Evolutionary conservation across 2,329 filamentous ascomycete genomes (phyloP), one percentile per base, ranked within the genome.

Genomic region (Grosmannia serpens): DNA sequence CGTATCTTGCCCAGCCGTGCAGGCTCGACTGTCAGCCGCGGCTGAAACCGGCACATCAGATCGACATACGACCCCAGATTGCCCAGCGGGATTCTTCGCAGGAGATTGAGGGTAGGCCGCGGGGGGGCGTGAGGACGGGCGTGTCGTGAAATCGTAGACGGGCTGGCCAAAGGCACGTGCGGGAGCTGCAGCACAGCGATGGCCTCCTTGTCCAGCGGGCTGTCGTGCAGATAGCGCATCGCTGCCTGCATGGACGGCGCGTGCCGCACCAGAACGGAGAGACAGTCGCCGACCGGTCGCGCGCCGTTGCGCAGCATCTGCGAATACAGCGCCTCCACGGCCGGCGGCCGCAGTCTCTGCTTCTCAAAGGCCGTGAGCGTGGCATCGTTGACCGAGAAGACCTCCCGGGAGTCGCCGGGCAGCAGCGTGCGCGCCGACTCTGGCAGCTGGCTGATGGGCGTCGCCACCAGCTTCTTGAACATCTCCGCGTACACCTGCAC

Each of bases 281-380:
- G 74, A 29, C 78, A 81, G 47, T 72, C 68, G 1, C 74, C 75
- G 4, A 71, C 66, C 0, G 84, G 80, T 8, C 67, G 70, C 24
- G 86, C 66, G 1, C 77, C 75, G 2, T 74, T 71, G 1, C 66
- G 67, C 15, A 72, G 67, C 82, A 91, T 87, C 49, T 76, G 73
- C 13, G 74, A 66, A 60, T 86, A 87, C 4, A 91, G 73, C 55
- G 80, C 74, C 5, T 76, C 70, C 13, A 84, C 70, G 1, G 74
- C 77, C 2, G 87, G 87, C 1, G 86, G 82, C 17, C 76, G 73
- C 50, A 83, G 72, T n/a, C 82, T 76, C 46, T 82, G 78, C 63
- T 81, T 82, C 59, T 88, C 86, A 58, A 84, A 81, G n/a, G 84
- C 78, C 60, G 76, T 87, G 65, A 77, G 78, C 68, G 77, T 88